Conservation (phyloP, 495 filamentous ascomycete genomes). For the Lichenothelia convexa region DNA sequence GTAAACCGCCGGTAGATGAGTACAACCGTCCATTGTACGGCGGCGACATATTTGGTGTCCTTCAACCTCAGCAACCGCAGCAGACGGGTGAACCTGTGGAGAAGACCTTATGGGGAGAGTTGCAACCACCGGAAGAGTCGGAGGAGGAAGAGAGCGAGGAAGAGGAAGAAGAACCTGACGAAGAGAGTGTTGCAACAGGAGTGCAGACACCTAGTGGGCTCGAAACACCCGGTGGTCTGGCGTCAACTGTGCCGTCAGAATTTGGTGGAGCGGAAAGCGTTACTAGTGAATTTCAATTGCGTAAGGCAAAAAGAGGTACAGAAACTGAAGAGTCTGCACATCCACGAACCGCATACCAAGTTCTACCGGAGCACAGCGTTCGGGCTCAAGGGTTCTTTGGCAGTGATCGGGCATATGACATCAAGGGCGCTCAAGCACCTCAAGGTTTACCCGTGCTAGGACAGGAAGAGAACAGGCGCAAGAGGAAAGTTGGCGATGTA, state of each 20-base stretch:
- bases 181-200: slow-evolving; percentile 42
- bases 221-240: slow-evolving; percentile 67
- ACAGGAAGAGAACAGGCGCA: slow-evolving; percentile 56
- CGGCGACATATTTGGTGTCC: slow-evolving; percentile 80
- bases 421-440: slow-evolving; percentile 33
- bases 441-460: slow-evolving; percentile 53
- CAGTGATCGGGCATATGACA: slow-evolving; percentile 79
- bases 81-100: slow-evolving; percentile 65
- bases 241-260: slow-evolving; percentile 62
- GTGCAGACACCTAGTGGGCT: slow-evolving; percentile 56
- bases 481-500: slow-evolving; percentile 88
- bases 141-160: slow-evolving; percentile 71
- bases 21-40: slow-evolving; percentile 79
- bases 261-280: slow-evolving; percentile 53
- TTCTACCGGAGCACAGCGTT: slow-evolving; percentile 73
- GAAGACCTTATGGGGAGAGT: slow-evolving; percentile 77
- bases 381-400: slow-evolving; percentile 87
- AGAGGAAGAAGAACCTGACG: slow-evolving; percentile 23
- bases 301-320: slow-evolving; percentile 69
- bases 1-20: slow-evolving; percentile 87
- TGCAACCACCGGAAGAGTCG: slow-evolving; percentile 66
- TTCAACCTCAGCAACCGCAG: slow-evolving; percentile 42
- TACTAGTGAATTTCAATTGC: slow-evolving; percentile 75
- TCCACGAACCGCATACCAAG: slow-evolving; percentile 65
- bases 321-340: slow-evolving; percentile 69